Percentiles rank a stretch among this genome's conserved stretches.
These are phyloP conservation scores for Mucor velutinosus DNA, from an alignment of 371 early-diverging fungal genomes.

Conservation along the genomic window DNA sequence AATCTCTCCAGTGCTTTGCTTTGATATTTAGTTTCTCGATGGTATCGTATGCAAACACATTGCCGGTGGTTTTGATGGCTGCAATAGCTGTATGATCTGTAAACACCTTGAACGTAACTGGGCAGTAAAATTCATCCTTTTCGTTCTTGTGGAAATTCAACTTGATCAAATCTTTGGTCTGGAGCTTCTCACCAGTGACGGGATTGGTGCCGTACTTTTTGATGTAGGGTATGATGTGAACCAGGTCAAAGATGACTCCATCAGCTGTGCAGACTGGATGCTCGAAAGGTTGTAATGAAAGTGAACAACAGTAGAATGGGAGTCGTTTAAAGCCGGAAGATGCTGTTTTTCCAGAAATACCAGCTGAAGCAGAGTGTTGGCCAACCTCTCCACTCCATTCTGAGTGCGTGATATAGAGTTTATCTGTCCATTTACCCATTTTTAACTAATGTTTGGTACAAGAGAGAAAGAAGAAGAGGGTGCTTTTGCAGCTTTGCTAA, in stretches of 20 bases:
- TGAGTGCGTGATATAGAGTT: constrained; percentile 82
- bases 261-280: constrained; percentile 87
- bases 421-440: constrained; percentile 48
- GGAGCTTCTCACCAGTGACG: constrained; percentile 82
- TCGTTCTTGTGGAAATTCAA: constrained; percentile 83
- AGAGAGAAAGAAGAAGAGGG: not conserved
- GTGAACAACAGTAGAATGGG: constrained; percentile 86
- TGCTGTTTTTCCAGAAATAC: constrained; percentile 38
- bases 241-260: constrained; percentile 87
- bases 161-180: constrained; percentile 71
- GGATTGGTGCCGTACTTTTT: constrained; percentile 88
- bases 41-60: constrained; percentile 89
- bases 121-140: constrained; percentile 84
- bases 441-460: not conserved
- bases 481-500: not conserved
- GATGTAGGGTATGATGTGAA: constrained; percentile 84
- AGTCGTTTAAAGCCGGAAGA: constrained; percentile 60
- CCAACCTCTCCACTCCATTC: constrained; percentile 90
- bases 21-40: constrained; percentile 87
- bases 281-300: constrained; percentile 86
- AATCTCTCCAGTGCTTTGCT: constrained; percentile 83
- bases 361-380: constrained; percentile 68
- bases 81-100: constrained; percentile 90
- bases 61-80: constrained; percentile 84
- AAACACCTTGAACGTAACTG: constrained; percentile 89